Percentiles rank a stretch among this genome's conserved stretches.
Conservation (phyloP, 75 land plant species). For the Gnetum montanum region DNA sequence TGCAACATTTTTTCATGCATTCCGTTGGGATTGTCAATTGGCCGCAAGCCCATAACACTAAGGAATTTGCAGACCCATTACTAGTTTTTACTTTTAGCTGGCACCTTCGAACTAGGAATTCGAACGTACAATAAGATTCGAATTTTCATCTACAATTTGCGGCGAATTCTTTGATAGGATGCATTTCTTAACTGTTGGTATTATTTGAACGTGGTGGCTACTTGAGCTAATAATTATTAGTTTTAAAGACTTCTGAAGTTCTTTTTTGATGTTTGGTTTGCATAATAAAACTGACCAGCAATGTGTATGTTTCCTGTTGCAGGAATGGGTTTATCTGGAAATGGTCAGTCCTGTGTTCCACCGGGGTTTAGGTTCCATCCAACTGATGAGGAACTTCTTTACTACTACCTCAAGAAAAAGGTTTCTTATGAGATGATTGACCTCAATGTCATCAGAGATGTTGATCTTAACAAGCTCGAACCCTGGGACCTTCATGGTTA, state of each 20-base stretch:
- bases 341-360: conserved; percentile 36
- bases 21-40: too few relatives aligned
- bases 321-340: conserved; percentile 9
- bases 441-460: conserved; percentile 57
- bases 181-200: background rate
- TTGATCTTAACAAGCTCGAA: conserved; percentile 67
- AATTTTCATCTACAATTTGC: background rate
- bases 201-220: too few relatives aligned
- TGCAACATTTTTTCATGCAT: too few relatives aligned
- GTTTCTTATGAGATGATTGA: conserved; percentile 55
- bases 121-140: too few relatives aligned
- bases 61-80: too few relatives aligned
- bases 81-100: too few relatives aligned
- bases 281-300: too few relatives aligned
- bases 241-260: too few relatives aligned
- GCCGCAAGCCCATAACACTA: too few relatives aligned
- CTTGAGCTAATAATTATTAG: too few relatives aligned
- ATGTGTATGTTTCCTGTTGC: background rate
- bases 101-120: too few relatives aligned
- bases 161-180: background rate
- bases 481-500: conserved; percentile 75
- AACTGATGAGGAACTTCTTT: conserved; percentile 65
- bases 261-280: too few relatives aligned
- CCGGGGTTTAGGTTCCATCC: conserved; percentile 71
- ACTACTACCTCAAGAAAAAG: conserved; percentile 59